phyloP scores from a whole-genome alignment of 306 rosid species.

The Acacia melanoxylon region DNA sequence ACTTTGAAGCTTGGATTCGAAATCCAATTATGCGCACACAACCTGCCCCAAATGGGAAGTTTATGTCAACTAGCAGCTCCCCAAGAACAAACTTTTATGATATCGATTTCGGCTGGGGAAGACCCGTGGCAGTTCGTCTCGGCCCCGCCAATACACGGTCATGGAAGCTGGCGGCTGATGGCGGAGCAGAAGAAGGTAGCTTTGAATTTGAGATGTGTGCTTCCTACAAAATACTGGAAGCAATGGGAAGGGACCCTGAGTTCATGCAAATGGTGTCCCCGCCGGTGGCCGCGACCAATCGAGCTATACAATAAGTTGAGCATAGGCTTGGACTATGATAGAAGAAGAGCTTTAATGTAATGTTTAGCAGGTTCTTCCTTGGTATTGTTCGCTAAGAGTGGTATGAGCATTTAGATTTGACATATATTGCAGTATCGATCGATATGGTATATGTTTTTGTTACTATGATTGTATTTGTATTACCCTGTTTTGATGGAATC shows the following conservation, averaged over 20 bases:
- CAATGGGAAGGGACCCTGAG: background rate
- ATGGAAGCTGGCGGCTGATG: background rate
- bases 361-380: too few species aligned
- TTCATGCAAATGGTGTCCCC: background rate
- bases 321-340: background rate
- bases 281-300: too few species aligned
- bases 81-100: background rate
- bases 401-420: too few species aligned
- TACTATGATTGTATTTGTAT: too few species aligned
- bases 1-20: background rate
- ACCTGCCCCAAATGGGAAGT: background rate
- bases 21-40: background rate
- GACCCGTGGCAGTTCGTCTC: background rate
- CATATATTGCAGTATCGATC: too few species aligned
- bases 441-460: too few species aligned
- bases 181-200: background rate
- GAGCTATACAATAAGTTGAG: too few species aligned
- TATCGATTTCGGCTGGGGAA: background rate
- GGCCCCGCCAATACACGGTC: background rate
- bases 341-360: too few species aligned
- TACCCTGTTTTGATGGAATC: too few species aligned
- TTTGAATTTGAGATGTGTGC: background rate
- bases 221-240: background rate
- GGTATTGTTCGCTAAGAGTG: too few species aligned
- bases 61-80: background rate